Conservation (phyloP, 352 stramenopile species). For the Phytophthora cajani region DNA sequence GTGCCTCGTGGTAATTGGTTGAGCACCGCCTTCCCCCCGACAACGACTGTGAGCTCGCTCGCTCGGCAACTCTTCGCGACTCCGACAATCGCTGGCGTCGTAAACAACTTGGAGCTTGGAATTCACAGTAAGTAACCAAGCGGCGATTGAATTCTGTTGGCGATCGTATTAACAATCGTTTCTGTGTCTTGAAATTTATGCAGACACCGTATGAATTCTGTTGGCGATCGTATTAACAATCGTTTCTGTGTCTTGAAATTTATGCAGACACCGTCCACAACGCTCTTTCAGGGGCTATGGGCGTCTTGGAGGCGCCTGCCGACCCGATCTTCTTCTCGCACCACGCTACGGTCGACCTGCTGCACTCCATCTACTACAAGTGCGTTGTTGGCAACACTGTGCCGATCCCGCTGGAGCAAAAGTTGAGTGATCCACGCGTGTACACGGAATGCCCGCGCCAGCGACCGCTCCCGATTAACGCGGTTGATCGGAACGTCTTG, state of each 20-base stretch:
- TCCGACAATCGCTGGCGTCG: slow-evolving; percentile 71
- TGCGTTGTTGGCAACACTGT: slow-evolving; percentile 73
- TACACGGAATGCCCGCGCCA: slow-evolving; percentile 65
- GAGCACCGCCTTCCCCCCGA: slow-evolving; percentile 58
- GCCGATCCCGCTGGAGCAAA: slow-evolving; percentile 56
- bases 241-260: slow-evolving; percentile 5
- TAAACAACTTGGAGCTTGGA: slow-evolving; percentile 71
- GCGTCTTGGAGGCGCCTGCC: slow-evolving; percentile 70
- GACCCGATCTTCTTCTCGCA: slow-evolving; percentile 91
- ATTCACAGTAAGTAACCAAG: slow-evolving; percentile 69
- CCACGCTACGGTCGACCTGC: slow-evolving; percentile 81
- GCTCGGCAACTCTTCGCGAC: slow-evolving; percentile 75
- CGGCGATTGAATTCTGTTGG: background rate
- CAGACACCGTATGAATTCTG: no score
- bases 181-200: no score
- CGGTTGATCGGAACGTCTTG: slow-evolving; percentile 60
- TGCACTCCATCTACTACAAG: slow-evolving; percentile 89
- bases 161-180: slow-evolving; percentile 14
- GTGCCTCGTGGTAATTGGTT: slow-evolving; percentile 77
- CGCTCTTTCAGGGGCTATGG: slow-evolving; percentile 72
- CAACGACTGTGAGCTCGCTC: slow-evolving; percentile 77
- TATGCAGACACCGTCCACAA: slow-evolving; percentile 82
- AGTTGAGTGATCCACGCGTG: slow-evolving; percentile 67
- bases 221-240: slow-evolving; percentile 12
- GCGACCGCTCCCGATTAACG: slow-evolving; percentile 32